Evolutionary conservation across 768 basidiomycete genomes (phyloP).

Genomic region (Ramaria rubella): DNA sequence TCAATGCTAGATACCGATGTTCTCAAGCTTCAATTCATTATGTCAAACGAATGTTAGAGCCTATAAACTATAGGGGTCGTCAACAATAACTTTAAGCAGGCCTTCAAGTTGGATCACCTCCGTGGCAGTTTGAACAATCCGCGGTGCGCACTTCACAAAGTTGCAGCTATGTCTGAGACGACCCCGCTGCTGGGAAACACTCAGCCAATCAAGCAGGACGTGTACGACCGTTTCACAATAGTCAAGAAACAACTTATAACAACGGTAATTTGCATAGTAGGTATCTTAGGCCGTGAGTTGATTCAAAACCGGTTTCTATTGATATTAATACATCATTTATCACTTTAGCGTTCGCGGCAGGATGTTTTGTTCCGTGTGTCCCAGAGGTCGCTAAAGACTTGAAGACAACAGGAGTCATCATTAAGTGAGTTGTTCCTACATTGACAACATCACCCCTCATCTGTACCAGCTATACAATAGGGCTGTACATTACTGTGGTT

Average conservation of each 20-base stretch:
- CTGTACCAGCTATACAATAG: constrained; percentile 38
- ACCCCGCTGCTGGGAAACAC: neutral
- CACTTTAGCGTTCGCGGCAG: constrained; percentile 13
- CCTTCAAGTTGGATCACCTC: too few relatives aligned
- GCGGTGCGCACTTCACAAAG: too few relatives aligned
- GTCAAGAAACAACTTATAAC: constrained; percentile 47
- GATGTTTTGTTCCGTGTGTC: constrained; percentile 67
- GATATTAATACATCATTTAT: too few relatives aligned
- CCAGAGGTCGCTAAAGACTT: constrained; percentile 67
- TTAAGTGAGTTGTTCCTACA: constrained; percentile 39
- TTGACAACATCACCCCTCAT: neutral
- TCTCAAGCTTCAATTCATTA: too few relatives aligned
- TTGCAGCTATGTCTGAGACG: too few relatives aligned
- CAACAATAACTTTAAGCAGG: too few relatives aligned
- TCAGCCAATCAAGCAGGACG: constrained; percentile 17
- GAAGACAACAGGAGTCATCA: constrained; percentile 43
- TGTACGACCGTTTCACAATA: constrained; percentile 55
- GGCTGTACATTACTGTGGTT: constrained; percentile 40
- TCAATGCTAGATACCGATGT: too few relatives aligned
- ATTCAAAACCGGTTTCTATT: constrained; percentile 7
- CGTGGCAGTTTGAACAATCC: too few relatives aligned
- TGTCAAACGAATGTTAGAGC: too few relatives aligned
- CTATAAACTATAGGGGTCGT: too few relatives aligned
- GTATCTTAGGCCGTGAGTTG: constrained; percentile 53
- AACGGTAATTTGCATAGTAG: constrained; percentile 51